These are phyloP conservation scores for Fomes fomentarius DNA, from an alignment of 1,284 basidiomycete species.

Conservation along the genomic window DNA sequence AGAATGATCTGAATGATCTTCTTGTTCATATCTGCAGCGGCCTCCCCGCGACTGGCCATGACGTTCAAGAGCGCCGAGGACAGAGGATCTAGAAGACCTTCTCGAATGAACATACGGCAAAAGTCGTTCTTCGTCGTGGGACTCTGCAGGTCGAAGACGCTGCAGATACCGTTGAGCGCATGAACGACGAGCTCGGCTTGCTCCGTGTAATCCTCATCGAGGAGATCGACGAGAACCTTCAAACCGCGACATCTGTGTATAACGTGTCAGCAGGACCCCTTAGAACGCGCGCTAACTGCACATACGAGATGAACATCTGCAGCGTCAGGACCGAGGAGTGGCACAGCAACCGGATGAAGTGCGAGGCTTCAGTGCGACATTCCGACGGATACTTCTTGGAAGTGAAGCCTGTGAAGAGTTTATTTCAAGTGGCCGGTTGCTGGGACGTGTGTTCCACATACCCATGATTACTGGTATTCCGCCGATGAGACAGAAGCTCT, in stretches of 20 bases:
- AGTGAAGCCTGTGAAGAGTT: conserved; percentile 68
- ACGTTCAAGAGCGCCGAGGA: conserved; percentile 90
- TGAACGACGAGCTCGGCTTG: conserved; percentile 92
- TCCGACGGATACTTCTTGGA: conserved; percentile 94
- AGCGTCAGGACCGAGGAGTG: conserved; percentile 92
- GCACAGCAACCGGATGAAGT: conserved; percentile 91
- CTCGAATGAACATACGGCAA: conserved; percentile 96
- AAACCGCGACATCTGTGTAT: conserved; percentile 84
- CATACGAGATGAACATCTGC: conserved; percentile 97
- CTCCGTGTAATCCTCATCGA: conserved; percentile 94
- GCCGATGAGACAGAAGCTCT: conserved; percentile 94
- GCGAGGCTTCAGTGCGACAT: conserved; percentile 92
- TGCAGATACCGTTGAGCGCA: conserved; percentile 92
- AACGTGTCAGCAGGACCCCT: conserved; percentile 4
- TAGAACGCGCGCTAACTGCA: conserved; percentile 21
- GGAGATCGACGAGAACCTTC: conserved; percentile 91
- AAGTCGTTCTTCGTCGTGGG: conserved; percentile 98
- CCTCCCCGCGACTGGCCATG: conserved; percentile 72
- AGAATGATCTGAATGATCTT: conserved; percentile 91
- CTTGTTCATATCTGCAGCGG: conserved; percentile 76
- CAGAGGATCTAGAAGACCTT: conserved; percentile 91
- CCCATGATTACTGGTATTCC: conserved; percentile 94
- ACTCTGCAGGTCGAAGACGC: conserved; percentile 93
- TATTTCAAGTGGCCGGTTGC: not conserved
- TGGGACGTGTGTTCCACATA: conserved; percentile 37